Base-by-base conservation (phyloP, 2,329 filamentous ascomycete genomes). In the Epichloe gansuensis region DNA sequence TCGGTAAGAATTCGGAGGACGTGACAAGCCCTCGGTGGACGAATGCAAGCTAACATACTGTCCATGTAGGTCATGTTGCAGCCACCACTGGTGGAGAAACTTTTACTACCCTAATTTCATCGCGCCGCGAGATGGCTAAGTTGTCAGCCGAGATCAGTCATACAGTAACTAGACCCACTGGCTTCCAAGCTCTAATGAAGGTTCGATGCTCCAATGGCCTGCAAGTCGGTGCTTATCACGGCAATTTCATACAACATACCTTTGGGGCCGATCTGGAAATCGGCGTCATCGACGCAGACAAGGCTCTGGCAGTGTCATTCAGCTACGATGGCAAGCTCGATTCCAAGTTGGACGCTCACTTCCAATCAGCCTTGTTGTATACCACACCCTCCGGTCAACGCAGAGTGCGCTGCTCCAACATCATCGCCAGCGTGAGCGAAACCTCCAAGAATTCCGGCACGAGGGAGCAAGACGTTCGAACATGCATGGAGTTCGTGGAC, bases 61-160 rank as follows among this genome's bases (percentile, higher is more conserved):
- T 53, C 53, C 35, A 15, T 28, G 28, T 25, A 83, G 88, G 91
- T 43, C 86, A 95, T 67, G 80, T 95, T 23, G 81, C 93, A 35
- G 83, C 89, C 43, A 83, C 86, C 34, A 95, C 89, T n/a, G 93
- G 93, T 54, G 93, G 93, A 57, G 93, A 98, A 67, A 88, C 85
- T 98, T 91, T 70, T 96, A 95, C 71, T 98, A 95, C 66, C 91
- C 93, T 46, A 98, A 97, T 67, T 98, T 95, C 72, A 83, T 95
- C 54, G 82, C 86, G 7, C 87, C 87, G 7, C 82, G 93, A 39
- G 93, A 98, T 67, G 82, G 85, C 88, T 52, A 94, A 91, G 71
- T 72, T 98, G 41, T 85, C 85, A 2, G 80, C 85, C 47, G 93
- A 98, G 71, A 82, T 98, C 58, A 81, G 83, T 59, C 91, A 96